Base-by-base conservation (phyloP, 2,329 filamentous ascomycete genomes). In the Fusarium verrucosum region DNA sequence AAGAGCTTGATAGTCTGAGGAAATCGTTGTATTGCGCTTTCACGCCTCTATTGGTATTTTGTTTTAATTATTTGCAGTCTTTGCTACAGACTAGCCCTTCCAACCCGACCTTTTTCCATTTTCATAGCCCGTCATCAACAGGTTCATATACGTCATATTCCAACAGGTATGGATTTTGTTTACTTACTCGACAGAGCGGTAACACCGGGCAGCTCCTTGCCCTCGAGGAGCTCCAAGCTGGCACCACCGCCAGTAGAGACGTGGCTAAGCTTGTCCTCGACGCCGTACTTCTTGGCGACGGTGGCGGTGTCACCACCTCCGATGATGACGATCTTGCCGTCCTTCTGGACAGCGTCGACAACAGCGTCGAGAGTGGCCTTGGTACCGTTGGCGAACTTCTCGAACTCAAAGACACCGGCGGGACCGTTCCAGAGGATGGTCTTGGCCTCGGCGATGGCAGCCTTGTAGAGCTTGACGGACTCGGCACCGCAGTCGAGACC, bases 341-440 rank as follows among this genome's bases (percentile, higher is more conserved):
- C 86, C 44, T 78, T 76, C 80, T 92, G 83, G 59, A 90, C 91
- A 61, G 91, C 95, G 22, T 85, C 85, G 50, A 98, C 93, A 50
- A 90, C 94, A 55, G 92, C 92, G 75, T 97, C 92, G 71, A 99
- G 88, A 45, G 92, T 97, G 63, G 88, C 85, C 87, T 97, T 96
- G 75, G 95, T 99, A 72, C 92, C 95, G 65, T 85, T 89, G 75
- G 94, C 92, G 78, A 99, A 99, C 77, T 91, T 90, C 63, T 97
- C 92, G 75, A 98, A 91, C 87, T 99, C 95, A 74, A 99, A 99
- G 71, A 99, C 95, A 79, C 95, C 95, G 16, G 94, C 89, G 52
- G 95, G 95, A 54, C 95, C 95, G 84, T 99, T 99, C 95, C 95
- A 99, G 66, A 99, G 91, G 78, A 99, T 97, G 55, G 95, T 99